phyloP scores from a whole-genome alignment of 441 rosid genomes.

The Viola pubescens region DNA sequence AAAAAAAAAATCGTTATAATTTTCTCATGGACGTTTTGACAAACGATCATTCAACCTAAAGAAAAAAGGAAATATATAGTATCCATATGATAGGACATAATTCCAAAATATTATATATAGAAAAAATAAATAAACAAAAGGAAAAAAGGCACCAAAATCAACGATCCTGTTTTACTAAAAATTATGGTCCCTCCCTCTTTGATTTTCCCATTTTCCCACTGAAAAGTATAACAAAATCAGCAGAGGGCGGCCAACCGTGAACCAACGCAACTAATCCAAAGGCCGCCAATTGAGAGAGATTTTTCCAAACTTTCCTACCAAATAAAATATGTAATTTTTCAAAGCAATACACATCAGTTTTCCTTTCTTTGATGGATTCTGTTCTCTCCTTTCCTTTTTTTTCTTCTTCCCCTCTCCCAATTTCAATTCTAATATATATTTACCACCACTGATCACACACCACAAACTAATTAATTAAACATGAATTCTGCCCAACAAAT shows the following conservation, averaged over 20 bases:
- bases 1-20: no score
- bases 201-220: neutral
- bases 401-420: neutral
- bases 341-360: constrained; percentile 10
- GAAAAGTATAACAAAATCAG: neutral
- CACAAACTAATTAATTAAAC: neutral
- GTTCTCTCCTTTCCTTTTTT: neutral
- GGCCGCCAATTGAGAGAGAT: neutral
- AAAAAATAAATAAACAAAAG: no score
- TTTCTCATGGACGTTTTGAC: no score
- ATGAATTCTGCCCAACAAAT: constrained; percentile 37
- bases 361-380: no score
- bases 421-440: neutral
- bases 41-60: no score
- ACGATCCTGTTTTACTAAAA: no score
- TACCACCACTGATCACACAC: neutral
- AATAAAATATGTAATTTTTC: constrained; percentile 19
- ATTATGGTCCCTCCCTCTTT: neutral
- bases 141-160: no score
- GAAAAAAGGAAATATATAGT: no score
- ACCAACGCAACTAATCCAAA: constrained; percentile 14
- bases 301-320: constrained; percentile 30
- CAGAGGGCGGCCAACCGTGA: constrained; percentile 35
- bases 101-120: no score
- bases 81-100: no score